phyloP scores from a whole-genome alignment of 2,329 filamentous ascomycete species.

The Pyricularia sp. region DNA sequence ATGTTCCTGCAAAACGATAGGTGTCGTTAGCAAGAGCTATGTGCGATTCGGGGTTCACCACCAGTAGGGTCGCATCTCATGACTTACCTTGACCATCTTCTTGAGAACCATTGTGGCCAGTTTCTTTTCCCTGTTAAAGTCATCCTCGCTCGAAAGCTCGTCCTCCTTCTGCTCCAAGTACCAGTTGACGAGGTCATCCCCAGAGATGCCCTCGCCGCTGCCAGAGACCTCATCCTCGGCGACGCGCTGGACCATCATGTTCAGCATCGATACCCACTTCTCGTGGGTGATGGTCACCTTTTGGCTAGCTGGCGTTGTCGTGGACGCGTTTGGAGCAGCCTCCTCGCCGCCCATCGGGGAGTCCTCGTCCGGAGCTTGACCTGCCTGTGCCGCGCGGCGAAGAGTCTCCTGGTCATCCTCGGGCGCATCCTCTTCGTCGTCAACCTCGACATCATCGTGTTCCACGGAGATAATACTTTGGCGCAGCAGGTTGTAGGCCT shows the following conservation, averaged over 20 bases:
- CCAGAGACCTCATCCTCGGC: conserved; percentile 67
- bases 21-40: conserved; percentile 16
- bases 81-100: conserved; percentile 85
- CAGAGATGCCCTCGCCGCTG: conserved; percentile 73
- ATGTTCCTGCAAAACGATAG: conserved; percentile 55
- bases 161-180: conserved; percentile 88
- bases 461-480: conserved; percentile 97
- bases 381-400: conserved; percentile 11
- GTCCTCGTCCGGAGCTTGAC: conserved; percentile 37
- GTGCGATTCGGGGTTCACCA: neutral
- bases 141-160: conserved; percentile 71
- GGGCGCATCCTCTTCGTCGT: conserved; percentile 66
- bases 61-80: neutral
- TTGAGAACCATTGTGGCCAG: conserved; percentile 80
- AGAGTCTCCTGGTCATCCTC: conserved; percentile 9
- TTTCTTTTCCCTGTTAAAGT: conserved; percentile 64
- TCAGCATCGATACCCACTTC: conserved; percentile 87
- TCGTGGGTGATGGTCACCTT: conserved; percentile 92
- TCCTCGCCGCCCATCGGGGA: conserved; percentile 28
- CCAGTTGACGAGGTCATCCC: conserved; percentile 75
- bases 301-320: conserved; percentile 21
- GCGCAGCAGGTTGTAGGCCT: conserved; percentile 82
- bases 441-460: conserved; percentile 93
- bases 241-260: conserved; percentile 72
- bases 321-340: conserved; percentile 19